These are phyloP conservation scores for Bassia scoparia DNA, from an alignment of 148 eudicot genomes.

Conservation along the genomic window DNA sequence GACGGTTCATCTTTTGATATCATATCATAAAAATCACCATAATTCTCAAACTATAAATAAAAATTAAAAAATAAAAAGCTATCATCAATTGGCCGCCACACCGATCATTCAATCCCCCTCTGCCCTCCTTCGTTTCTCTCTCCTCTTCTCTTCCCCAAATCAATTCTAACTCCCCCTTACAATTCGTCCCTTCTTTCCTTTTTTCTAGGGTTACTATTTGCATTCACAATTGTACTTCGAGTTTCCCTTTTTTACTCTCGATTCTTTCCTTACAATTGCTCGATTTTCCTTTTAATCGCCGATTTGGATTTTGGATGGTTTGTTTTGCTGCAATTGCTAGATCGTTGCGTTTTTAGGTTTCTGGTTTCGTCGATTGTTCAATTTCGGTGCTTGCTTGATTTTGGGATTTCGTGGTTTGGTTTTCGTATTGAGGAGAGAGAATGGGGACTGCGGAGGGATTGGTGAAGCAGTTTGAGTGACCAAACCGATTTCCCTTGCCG, in stretches of 20 bases:
- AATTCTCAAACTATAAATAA: not conserved
- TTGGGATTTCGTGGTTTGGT: not conserved
- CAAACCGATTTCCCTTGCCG: conserved; percentile 55
- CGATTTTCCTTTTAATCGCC: not conserved
- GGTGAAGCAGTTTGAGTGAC: conserved; percentile 50
- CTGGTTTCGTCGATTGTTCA: not conserved
- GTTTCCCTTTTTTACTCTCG: not conserved
- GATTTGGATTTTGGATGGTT: not conserved
- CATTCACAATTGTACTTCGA: too few species aligned
- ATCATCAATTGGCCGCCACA: conserved; percentile 13
- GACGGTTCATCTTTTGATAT: too few species aligned
- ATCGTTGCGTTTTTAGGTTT: not conserved
- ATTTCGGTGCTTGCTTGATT: not conserved
- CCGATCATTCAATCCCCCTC: conserved; percentile 1
- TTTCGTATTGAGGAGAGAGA: not conserved
- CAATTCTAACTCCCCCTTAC: conserved; percentile 16
- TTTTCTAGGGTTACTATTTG: conserved; percentile 22
- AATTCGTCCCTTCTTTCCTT: conserved; percentile 26
- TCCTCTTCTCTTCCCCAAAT: not conserved
- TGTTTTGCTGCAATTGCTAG: not conserved
- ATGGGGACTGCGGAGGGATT: conserved; percentile 40
- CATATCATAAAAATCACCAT: not conserved
- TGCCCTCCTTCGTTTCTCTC: not conserved
- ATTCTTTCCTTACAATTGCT: not conserved
- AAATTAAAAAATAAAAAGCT: not conserved